Conservation (phyloP, 441 rosid species). For the Theobroma grandiflorum region DNA sequence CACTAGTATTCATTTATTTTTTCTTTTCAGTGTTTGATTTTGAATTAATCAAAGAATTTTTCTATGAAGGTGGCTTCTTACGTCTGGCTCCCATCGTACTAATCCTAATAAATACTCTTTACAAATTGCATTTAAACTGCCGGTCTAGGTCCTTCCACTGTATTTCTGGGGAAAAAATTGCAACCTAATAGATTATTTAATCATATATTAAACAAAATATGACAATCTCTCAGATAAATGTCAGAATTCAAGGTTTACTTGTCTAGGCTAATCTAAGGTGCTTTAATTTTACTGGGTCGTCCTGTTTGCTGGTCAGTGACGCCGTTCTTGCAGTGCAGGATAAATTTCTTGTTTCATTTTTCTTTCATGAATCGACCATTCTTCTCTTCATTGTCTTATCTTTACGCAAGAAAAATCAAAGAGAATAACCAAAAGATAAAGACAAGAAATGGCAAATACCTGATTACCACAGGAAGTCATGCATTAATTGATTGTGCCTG, state of each 20-base stretch:
- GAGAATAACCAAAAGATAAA: not conserved
- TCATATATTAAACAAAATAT: not conserved
- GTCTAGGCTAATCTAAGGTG: not conserved
- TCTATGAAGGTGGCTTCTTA: not conserved
- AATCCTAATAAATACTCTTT: not conserved
- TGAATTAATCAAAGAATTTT: not conserved
- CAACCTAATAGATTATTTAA: not conserved
- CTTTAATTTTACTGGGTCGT: not conserved
- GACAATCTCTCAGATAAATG: not conserved
- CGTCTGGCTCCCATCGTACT: not conserved
- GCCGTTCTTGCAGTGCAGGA: not conserved
- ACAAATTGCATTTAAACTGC: not conserved
- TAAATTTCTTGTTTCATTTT: not conserved
- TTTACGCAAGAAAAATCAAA: not conserved
- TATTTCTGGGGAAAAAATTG: not conserved
- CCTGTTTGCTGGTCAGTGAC: not conserved
- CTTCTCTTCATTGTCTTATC: not conserved
- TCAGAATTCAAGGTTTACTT: not conserved
- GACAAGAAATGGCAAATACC: not conserved
- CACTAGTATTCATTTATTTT: not conserved
- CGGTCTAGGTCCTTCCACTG: not conserved
- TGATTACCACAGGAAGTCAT: too few species aligned
- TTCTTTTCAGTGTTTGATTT: not conserved
- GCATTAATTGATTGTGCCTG: too few species aligned
- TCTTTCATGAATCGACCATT: not conserved